phyloP scores from a whole-genome alignment of 495 filamentous ascomycete species.

The Daldinia loculata region DNA sequence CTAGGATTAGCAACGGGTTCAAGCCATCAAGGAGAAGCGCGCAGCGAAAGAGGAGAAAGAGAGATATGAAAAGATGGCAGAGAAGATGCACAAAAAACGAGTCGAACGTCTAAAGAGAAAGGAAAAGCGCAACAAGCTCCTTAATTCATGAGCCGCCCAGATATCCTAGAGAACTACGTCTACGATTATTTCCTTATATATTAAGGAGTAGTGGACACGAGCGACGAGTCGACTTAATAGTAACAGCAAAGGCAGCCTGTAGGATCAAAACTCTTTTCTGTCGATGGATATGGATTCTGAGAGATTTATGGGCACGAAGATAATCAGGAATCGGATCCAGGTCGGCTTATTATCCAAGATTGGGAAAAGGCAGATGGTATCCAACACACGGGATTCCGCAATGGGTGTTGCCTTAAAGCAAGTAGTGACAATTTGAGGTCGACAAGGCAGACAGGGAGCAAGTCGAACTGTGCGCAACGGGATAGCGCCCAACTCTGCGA shows the following conservation, averaged over 20 bases:
- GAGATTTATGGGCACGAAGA: neutral
- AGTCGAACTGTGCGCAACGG: neutral
- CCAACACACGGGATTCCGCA: neutral
- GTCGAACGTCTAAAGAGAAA: constrained; percentile 91
- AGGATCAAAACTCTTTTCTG: neutral
- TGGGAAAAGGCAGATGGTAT: neutral
- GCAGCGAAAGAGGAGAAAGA: constrained; percentile 92
- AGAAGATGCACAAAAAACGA: constrained; percentile 96
- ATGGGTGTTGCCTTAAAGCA: neutral
- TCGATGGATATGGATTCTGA: neutral
- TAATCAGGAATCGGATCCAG: neutral
- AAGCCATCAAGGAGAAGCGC: constrained; percentile 81
- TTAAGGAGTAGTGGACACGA: neutral
- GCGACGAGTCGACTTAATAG: neutral
- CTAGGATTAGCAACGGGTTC: constrained; percentile 69
- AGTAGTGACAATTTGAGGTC: neutral
- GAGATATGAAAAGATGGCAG: constrained; percentile 91
- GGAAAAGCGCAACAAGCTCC: constrained; percentile 96
- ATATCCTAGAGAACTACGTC: constrained; percentile 9
- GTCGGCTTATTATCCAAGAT: neutral
- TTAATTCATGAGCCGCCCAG: constrained; percentile 75
- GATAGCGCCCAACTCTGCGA: neutral
- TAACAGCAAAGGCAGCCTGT: neutral
- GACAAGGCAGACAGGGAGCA: neutral
- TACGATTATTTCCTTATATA: neutral